phyloP scores from a whole-genome alignment of 2,329 filamentous ascomycete genomes.

The Westerdykella ornata region DNA sequence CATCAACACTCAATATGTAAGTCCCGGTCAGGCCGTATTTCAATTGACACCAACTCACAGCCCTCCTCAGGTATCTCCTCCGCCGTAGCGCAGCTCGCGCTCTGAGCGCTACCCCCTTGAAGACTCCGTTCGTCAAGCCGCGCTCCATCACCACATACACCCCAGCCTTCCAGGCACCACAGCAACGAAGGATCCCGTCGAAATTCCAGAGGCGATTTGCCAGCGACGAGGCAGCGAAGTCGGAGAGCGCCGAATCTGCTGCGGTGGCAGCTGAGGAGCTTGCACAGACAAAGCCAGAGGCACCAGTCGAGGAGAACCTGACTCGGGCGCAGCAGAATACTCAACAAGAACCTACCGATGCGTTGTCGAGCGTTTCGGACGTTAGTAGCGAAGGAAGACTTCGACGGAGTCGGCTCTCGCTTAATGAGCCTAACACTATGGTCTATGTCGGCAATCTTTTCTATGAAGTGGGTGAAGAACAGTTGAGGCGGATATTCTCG shows the following conservation, averaged over 20 bases:
- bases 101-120: conserved; percentile 43
- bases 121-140: conserved; percentile 39
- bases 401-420: conserved; percentile 4
- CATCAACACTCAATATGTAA: neutral
- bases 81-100: conserved; percentile 53
- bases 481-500: conserved; percentile 54
- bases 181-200: conserved; percentile 36
- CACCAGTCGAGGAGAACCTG: conserved; percentile 30
- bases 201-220: conserved; percentile 45
- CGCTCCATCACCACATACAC: conserved; percentile 32
- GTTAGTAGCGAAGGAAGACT: neutral
- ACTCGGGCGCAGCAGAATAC: conserved; percentile 21
- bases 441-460: conserved; percentile 65
- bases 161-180: conserved; percentile 26
- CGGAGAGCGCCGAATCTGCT: conserved; percentile 30
- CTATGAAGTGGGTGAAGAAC: conserved; percentile 58
- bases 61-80: conserved; percentile 48
- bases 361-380: conserved; percentile 14
- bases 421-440: conserved; percentile 32
- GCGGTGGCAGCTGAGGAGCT: conserved; percentile 22
- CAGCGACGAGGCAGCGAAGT: conserved; percentile 42
- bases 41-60: neutral
- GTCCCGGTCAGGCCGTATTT: neutral
- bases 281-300: conserved; percentile 32
- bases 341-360: conserved; percentile 20